These are phyloP conservation scores for Pseudomonodictys pantanalensis DNA, from an alignment of 495 filamentous ascomycete genomes.

Conservation along the genomic window DNA sequence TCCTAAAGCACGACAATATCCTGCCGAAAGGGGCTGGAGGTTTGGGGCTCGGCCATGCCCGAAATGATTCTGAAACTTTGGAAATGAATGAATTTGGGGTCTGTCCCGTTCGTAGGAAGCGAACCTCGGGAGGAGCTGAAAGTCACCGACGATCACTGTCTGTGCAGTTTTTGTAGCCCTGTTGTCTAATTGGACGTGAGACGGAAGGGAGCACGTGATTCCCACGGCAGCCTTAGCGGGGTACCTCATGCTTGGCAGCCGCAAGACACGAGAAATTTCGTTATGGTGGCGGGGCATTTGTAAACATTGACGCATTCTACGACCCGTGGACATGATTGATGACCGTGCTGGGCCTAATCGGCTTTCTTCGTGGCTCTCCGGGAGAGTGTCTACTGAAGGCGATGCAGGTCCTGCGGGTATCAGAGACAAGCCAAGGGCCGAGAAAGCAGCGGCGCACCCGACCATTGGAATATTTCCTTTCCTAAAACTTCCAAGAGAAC, in stretches of 20 bases:
- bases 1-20: not conserved
- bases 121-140: not conserved
- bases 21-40: not conserved
- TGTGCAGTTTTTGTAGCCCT: not conserved
- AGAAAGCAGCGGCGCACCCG: not conserved
- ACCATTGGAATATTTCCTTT: slow-evolving; percentile 9
- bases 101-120: not conserved
- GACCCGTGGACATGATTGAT: too few relatives aligned
- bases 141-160: not conserved
- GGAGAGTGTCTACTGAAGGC: too few relatives aligned
- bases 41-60: not conserved
- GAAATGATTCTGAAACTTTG: slow-evolving; percentile 4
- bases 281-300: too few relatives aligned
- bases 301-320: too few relatives aligned
- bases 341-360: too few relatives aligned
- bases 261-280: too few relatives aligned
- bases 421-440: not conserved
- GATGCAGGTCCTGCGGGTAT: not conserved
- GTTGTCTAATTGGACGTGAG: not conserved
- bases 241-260: not conserved
- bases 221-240: not conserved
- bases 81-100: not conserved
- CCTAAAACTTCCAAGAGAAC: slow-evolving; percentile 23
- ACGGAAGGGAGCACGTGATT: not conserved
- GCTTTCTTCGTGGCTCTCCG: too few relatives aligned